Percentiles rank a stretch among this genome's conserved stretches.
These are phyloP conservation scores for Botryotinia narcissicola DNA, from an alignment of 2,329 filamentous ascomycete genomes.

Conservation along the genomic window DNA sequence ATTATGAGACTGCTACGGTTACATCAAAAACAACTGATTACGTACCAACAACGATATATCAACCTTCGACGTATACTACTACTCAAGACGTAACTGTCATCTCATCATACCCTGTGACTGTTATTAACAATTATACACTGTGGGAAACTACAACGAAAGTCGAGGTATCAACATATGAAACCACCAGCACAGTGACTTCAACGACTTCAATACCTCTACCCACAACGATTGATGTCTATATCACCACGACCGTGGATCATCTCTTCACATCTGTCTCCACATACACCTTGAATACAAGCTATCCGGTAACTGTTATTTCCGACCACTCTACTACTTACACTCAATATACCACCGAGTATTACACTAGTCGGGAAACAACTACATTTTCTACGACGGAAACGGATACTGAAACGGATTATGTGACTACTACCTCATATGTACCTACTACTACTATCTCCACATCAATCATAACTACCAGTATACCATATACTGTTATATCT, in stretches of 20 bases:
- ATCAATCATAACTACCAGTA: not conserved
- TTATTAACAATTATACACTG: conserved; percentile 16
- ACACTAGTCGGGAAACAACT: conserved; percentile 7
- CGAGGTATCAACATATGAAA: conserved; percentile 6
- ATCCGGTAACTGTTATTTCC: conserved; percentile 7
- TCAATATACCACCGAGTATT: conserved; percentile 3
- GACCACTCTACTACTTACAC: conserved; percentile 12
- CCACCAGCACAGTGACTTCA: conserved; percentile 8
- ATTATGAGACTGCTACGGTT: conserved; percentile 14
- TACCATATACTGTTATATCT: conserved; percentile 15
- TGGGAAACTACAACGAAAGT: conserved; percentile 3
- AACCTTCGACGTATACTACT: conserved; percentile 7
- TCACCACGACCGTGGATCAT: not conserved
- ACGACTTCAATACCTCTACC: not conserved
- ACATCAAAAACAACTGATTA: conserved; percentile 6
- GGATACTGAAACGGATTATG: conserved; percentile 1
- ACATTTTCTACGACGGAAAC: not conserved
- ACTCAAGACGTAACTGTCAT: not conserved
- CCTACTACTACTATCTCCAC: not conserved
- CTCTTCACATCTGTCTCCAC: conserved; percentile 2
- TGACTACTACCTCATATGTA: not conserved
- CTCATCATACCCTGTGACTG: conserved; percentile 21
- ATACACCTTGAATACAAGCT: not conserved
- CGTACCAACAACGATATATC: conserved; percentile 3
- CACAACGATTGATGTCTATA: conserved; percentile 6